Conservation (phyloP, 202 grass and related monocot genomes). For the Zoysia matrella region DNA sequence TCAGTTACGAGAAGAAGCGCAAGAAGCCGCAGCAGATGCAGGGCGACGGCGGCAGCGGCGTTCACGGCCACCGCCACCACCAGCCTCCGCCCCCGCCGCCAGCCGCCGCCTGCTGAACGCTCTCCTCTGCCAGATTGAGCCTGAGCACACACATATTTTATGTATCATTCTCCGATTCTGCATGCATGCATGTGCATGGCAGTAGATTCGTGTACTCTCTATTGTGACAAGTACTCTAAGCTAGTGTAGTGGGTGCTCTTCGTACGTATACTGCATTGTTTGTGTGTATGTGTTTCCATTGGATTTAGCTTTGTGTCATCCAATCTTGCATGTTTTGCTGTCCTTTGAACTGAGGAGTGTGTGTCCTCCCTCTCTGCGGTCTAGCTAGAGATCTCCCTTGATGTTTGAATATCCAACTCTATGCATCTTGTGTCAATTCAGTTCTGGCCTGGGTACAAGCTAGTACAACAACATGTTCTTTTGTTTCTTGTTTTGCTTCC, state of each 20-base stretch:
- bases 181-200: constrained; percentile 52
- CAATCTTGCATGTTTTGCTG: constrained; percentile 33
- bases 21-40: constrained; percentile 66
- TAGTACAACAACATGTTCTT: constrained; percentile 13
- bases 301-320: constrained; percentile 33
- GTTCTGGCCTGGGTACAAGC: not conserved
- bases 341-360: constrained; percentile 32
- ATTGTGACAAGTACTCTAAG: not conserved
- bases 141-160: constrained; percentile 55
- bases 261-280: constrained; percentile 43
- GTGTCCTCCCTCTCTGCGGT: not conserved
- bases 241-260: constrained; percentile 9
- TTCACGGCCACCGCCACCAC: constrained; percentile 39
- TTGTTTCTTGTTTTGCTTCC: constrained; percentile 61
- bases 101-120: constrained; percentile 47
- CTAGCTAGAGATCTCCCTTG: constrained; percentile 44
- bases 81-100: constrained; percentile 58
- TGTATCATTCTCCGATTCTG: constrained; percentile 37
- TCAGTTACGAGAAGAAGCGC: constrained; percentile 96
- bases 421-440: constrained; percentile 49
- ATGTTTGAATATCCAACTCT: constrained; percentile 25
- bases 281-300: constrained; percentile 9
- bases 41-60: constrained; percentile 25
- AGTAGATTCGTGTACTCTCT: constrained; percentile 19
- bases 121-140: constrained; percentile 46